Base-by-base conservation (phyloP, 2,329 filamentous ascomycete genomes). In the Stromatinia cepivora region DNA sequence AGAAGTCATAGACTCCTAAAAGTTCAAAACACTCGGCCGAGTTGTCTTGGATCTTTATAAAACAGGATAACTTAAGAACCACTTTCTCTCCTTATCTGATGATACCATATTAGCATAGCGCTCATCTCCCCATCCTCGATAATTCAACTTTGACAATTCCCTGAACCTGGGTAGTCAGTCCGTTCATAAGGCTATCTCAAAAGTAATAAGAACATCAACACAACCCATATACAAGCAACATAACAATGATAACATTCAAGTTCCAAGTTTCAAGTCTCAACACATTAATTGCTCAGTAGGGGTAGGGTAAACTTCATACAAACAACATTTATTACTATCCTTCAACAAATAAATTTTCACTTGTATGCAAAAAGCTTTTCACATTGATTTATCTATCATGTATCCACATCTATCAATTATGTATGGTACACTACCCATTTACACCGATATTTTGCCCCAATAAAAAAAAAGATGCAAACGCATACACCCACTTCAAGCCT, bases 381-480 rank as follows among this genome's bases (percentile, higher is more conserved):
- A 54, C 31, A 54, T 25, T n/a, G 45, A 53, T 61, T 61, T 34
- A 53, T 67, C 65, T 42, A 53, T 67, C 65, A n/a, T 15, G 65
- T 48, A 62, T 68, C 66, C 66, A 68, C 66, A 46, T 7, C 25
- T 34, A 54, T 36, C 56, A 61, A 61, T 52, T 34, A 36, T 34
- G 28, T 50, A 67, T 61, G 57, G 54, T 36, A 64, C 48, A 46
- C 46, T 54, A 63, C 57, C 34, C 34, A 63, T 67, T 68, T 68
- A 68, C 66, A 68, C 66, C 66, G 66, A 68, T 68, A 68, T 64
- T 68, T 68, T 53, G 66, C 66, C 66, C 66, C 66, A 25, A 68
- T 68, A 63, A 68, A 63, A 68, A 67, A 52, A 63, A 63, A 61
- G 56, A 67, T 67, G 66, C 57, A 68, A 68, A 68, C 66, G 66